Conservation (phyloP, 495 filamentous ascomycete genomes). For the Penicillium paxilli region DNA sequence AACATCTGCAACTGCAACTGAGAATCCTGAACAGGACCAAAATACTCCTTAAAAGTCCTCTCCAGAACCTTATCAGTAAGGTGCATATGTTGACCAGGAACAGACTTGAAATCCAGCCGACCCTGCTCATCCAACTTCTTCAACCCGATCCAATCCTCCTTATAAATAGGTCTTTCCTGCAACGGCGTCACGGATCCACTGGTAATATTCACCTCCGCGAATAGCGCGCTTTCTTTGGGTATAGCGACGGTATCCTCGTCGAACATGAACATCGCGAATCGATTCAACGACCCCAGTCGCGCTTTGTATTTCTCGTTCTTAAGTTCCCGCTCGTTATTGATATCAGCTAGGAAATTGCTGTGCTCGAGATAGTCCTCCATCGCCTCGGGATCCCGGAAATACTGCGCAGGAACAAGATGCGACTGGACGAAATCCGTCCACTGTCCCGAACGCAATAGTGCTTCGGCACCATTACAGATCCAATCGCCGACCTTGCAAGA, state of each 20-base stretch:
- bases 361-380: slow-evolving; percentile 73
- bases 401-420: slow-evolving; percentile 88
- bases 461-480: slow-evolving; percentile 76
- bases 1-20: neutral
- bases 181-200: slow-evolving; percentile 62
- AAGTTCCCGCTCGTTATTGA: slow-evolving; percentile 83
- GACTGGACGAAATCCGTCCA: slow-evolving; percentile 77
- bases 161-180: slow-evolving; percentile 72
- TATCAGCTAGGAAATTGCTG: slow-evolving; percentile 95
- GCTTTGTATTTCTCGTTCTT: slow-evolving; percentile 77
- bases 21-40: slow-evolving; percentile 40
- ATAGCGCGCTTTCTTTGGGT: slow-evolving; percentile 91
- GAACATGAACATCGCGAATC: slow-evolving; percentile 90
- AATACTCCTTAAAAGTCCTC: slow-evolving; percentile 71
- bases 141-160: slow-evolving; percentile 93
- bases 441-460: slow-evolving; percentile 67
- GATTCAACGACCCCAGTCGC: slow-evolving; percentile 68
- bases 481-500: slow-evolving; percentile 66
- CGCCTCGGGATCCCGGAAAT: slow-evolving; percentile 77
- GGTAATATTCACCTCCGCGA: slow-evolving; percentile 78
- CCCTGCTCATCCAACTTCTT: slow-evolving; percentile 77
- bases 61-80: slow-evolving; percentile 66
- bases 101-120: slow-evolving; percentile 68
- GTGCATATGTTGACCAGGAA: slow-evolving; percentile 81
- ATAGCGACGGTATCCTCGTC: slow-evolving; percentile 81